These are phyloP conservation scores for Tolypocladium amazonense DNA, from an alignment of 2,329 filamentous ascomycete species.

Conservation along the genomic window DNA sequence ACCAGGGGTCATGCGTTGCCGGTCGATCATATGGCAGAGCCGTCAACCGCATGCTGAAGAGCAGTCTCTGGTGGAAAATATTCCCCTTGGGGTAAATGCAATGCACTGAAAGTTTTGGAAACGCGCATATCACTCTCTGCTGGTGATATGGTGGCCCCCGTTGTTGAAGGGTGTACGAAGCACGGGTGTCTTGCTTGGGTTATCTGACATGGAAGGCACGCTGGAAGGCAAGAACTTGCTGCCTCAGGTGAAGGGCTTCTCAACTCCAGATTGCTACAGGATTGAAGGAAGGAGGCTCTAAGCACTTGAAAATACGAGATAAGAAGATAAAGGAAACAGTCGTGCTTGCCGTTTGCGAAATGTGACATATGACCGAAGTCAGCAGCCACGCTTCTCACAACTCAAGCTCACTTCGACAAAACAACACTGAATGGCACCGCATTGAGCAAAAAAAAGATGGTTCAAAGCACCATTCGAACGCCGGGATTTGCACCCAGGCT, in stretches of 20 bases:
- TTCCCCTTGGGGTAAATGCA: neutral
- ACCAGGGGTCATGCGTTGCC: neutral
- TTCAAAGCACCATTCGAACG: conserved; percentile 9
- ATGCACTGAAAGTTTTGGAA: neutral
- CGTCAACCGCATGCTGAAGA: neutral
- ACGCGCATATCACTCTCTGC: neutral
- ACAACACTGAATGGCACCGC: neutral
- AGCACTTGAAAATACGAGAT: neutral
- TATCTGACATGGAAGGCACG: neutral
- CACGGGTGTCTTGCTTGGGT: no score
- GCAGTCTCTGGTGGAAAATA: neutral
- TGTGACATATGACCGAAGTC: neutral
- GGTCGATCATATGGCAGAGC: neutral
- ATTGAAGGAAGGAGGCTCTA: neutral
- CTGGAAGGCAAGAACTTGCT: neutral
- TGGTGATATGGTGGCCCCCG: neutral
- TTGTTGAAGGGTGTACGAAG: neutral
- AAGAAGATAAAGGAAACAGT: neutral
- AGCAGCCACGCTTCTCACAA: neutral
- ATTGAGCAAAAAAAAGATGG: conserved; percentile 5
- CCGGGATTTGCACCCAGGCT: conserved; percentile 14
- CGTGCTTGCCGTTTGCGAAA: neutral
- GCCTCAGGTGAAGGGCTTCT: neutral
- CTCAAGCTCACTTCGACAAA: neutral
- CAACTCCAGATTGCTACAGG: neutral